Evolutionary conservation across 768 basidiomycete genomes (phyloP).

Genomic region (Russula ochroleuca): DNA sequence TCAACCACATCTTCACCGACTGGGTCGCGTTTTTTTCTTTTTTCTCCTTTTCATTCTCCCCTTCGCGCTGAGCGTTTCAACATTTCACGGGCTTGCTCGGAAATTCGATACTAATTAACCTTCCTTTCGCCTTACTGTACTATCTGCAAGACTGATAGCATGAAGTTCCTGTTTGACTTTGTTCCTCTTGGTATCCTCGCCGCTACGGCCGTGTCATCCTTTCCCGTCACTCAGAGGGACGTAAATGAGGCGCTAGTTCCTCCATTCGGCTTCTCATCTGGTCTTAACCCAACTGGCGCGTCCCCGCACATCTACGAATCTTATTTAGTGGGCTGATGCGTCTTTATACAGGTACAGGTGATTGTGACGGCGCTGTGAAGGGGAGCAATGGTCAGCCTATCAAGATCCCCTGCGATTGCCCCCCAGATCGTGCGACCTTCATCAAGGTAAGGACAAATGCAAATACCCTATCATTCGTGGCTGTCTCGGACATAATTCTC

Average conservation of each 20-base stretch:
- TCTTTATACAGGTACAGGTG: conserved; percentile 48
- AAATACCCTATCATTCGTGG: neutral
- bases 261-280: conserved; percentile 52
- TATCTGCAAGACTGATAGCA: neutral
- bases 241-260: conserved; percentile 35
- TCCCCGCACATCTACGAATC: conserved; percentile 17
- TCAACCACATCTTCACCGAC: conserved; percentile 20
- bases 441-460: conserved; percentile 47
- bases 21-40: conserved; percentile 15
- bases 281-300: conserved; percentile 57
- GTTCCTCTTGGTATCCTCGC: conserved; percentile 8
- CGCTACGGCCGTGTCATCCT: conserved; percentile 6
- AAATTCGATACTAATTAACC: neutral
- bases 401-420: conserved; percentile 62
- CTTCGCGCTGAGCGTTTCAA: conserved; percentile 17
- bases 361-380: conserved; percentile 61
- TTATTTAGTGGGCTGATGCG: neutral
- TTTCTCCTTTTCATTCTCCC: conserved; percentile 3
- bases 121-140: neutral
- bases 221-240: conserved; percentile 16
- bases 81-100: conserved; percentile 6
- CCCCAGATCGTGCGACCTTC: conserved; percentile 52
- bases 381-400: conserved; percentile 53
- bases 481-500: neutral
- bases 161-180: conserved; percentile 18